These are phyloP conservation scores for Babesia bovis DNA, from an alignment of 169 alveolate genomes.

Conservation along the genomic window DNA sequence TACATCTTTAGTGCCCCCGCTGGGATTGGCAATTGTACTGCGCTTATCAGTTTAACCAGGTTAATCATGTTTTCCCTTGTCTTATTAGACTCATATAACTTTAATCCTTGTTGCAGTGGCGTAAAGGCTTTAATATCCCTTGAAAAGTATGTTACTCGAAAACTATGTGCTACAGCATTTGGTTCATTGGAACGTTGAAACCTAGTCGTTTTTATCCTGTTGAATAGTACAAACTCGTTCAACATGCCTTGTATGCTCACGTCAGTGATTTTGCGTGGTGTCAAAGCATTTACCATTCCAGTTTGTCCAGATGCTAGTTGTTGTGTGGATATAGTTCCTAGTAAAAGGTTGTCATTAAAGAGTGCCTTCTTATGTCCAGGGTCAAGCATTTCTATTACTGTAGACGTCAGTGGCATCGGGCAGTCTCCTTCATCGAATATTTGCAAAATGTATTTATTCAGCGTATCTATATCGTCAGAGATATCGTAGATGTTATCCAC, in stretches of 20 bases:
- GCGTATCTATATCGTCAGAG: constrained; percentile 11
- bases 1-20: constrained; percentile 42
- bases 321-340: background rate
- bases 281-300: background rate
- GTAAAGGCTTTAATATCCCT: constrained; percentile 4
- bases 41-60: constrained; percentile 11
- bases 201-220: too few species aligned
- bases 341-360: background rate
- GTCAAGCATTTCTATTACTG: constrained; percentile 8
- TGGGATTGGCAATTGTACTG: constrained; percentile 58
- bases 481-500: background rate
- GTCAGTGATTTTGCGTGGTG: background rate
- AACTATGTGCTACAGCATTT: too few species aligned
- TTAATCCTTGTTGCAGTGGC: background rate
- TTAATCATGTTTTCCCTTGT: background rate
- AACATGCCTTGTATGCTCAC: background rate
- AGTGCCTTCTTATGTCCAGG: constrained; percentile 5
- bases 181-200: too few species aligned
- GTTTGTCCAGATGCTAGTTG: background rate
- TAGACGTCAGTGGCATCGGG: constrained; percentile 9
- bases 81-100: background rate
- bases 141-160: too few species aligned
- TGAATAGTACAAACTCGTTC: constrained; percentile 28
- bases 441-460: background rate
- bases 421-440: constrained; percentile 4